Evolutionary conservation across 306 rosid genomes (phyloP), one percentile per base, ranked within the genome.

Genomic region (Dalbergia oliveri): DNA sequence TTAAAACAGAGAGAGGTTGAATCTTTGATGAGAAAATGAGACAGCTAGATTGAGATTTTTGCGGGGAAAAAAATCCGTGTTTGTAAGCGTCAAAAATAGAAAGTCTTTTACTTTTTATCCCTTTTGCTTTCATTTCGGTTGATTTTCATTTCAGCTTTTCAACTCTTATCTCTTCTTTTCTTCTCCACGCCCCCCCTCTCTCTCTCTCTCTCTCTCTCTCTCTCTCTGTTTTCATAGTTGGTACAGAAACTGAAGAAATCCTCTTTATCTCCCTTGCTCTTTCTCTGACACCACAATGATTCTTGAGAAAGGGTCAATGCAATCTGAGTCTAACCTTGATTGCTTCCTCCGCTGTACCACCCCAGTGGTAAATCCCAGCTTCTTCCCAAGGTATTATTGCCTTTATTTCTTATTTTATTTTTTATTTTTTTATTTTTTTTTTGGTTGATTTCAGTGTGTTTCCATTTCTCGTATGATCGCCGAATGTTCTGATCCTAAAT

Each of bases 251-350:
- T 58, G 66, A 78, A 68, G 0, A 54, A 54, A 63, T 34, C 57
- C 14, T 79, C 41, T 43, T 43, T 53, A 54, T 45, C 79, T 62
- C 69, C 8, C 39, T 7, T 26, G 8, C n/a, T 13, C 9, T 37
- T 5, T 68, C 18, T 70, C 49, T 18, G 50, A 44, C 47, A 31
- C 69, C 35, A 86, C 5, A 37, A 37, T 89, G 97, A 88, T 87
- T 66, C 81, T 84, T 21, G 84, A 86, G 37, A 82, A 87, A 76
- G 84, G 73, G 69, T 83, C 90, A 73, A 88, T 89, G 93, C 88
- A 87, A 81, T 93, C 98, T 31, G 91, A 83, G 79, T 91, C 99
- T 19, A 93, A 93, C 78, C 97, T 96, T 12, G 91, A 91, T 13
- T 83, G 92, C 76, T 88, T 96, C 82, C 98, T 96, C 58, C 87